Evolutionary conservation across 345 rosid genomes (phyloP), one percentile per base, ranked within the genome.

Genomic region (Eutrema yunnanense): DNA sequence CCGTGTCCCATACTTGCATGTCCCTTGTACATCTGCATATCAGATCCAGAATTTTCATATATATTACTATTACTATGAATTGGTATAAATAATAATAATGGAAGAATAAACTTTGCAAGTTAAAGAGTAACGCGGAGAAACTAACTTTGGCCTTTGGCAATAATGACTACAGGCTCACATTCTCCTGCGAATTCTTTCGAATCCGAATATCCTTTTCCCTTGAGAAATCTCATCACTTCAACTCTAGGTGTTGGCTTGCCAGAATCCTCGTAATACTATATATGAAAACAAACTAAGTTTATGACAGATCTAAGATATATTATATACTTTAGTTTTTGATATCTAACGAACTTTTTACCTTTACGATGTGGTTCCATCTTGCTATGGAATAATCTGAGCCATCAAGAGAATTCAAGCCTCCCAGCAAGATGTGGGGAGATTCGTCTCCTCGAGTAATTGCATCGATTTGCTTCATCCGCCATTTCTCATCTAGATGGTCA

Each of bases 1-100:
- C 0, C 99, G 73, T 2, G 98, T 94, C 43, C 96, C 98, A 0
- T 94, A 91, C 82, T 94, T 94, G 87, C 99, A 94, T 19, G 99
- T 91, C 58, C 99, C 97, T 66, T 94, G 99, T 44, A 94, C 97
- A 83, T 86, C 96, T 84, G 78, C 37, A 53, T 36, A 53, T 36
- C 32, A 65, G n/a, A 38, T 52, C 16, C 53, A 50, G 42, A 37
- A 43, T 13, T 13, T 67, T 12, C 53, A 60, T 19, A 55, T 54
- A 22, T 22, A 22, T 22, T 22, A 22, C 26, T 22, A 22, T 22
- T 0, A 55, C 32, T 42, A 32, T 51, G 63, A 37, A 12, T 47
- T 6, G 9, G 44, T 69, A 30, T 49, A 22, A 22, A 1, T 22
- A 22, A 22, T 22, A 6, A 29, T 55, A 38, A 41, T 8, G 47